Conservation (phyloP, 2,329 filamentous ascomycete genomes). For the Diaporthe aspalathi region DNA sequence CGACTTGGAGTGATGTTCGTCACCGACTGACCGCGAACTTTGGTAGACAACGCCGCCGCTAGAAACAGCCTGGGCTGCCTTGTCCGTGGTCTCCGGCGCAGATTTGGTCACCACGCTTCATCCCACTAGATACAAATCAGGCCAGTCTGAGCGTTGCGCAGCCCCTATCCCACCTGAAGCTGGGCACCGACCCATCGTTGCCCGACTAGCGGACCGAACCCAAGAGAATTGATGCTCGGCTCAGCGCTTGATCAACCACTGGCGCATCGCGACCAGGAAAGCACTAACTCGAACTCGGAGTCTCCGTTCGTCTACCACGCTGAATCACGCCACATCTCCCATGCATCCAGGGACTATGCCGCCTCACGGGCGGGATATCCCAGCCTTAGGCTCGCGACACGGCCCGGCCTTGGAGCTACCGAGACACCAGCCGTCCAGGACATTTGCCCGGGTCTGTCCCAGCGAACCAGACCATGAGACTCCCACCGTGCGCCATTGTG, state of each 20-base stretch:
- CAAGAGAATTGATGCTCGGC: conserved; percentile 4
- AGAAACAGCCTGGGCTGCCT: conserved; percentile 8
- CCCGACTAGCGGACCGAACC: conserved; percentile 25
- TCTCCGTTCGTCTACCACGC: conserved; percentile 26
- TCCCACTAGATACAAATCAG: too few species aligned
- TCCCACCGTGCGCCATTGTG: background rate
- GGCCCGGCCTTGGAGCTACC: conserved; percentile 23
- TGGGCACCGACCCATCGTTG: background rate
- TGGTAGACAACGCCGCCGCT: conserved; percentile 6
- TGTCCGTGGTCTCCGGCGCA: background rate
- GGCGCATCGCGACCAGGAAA: conserved; percentile 7
- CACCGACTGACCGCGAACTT: conserved; percentile 13
- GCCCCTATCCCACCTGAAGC: background rate
- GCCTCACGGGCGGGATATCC: conserved; percentile 28
- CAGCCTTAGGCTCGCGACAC: conserved; percentile 13
- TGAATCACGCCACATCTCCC: conserved; percentile 25
- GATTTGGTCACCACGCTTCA: background rate
- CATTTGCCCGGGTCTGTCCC: conserved; percentile 10
- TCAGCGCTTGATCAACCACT: background rate
- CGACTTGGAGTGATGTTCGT: background rate
- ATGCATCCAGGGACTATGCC: conserved; percentile 22
- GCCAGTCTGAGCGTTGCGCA: conserved; percentile 16
- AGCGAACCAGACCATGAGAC: background rate
- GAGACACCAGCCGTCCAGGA: conserved; percentile 11
- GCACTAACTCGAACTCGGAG: conserved; percentile 17